phyloP scores from a whole-genome alignment of 2,329 filamentous ascomycete species.

The Geoglossum cookeanum region DNA sequence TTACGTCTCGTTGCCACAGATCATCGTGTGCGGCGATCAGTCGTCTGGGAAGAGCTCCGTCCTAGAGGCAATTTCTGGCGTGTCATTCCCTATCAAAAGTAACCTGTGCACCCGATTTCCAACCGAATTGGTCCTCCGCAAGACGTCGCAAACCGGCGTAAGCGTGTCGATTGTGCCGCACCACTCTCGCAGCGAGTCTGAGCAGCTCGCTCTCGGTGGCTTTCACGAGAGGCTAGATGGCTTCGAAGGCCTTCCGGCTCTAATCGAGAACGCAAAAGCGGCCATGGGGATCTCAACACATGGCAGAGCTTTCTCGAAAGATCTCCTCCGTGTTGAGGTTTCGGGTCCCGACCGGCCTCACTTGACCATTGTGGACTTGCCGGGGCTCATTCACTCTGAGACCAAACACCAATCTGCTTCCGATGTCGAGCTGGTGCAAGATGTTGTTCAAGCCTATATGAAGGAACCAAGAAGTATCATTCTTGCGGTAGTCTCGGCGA shows the following conservation, averaged over 20 bases:
- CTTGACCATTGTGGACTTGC: conserved; percentile 36
- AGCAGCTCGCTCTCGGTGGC: conserved; percentile 28
- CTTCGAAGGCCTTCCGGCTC: conserved; percentile 13
- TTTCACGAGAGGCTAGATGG: conserved; percentile 17
- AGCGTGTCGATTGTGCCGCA: conserved; percentile 38
- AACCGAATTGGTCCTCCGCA: conserved; percentile 37
- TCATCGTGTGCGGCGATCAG: conserved; percentile 41
- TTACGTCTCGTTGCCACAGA: conserved; percentile 36
- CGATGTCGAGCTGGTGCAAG: conserved; percentile 26
- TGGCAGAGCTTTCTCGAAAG: conserved; percentile 6
- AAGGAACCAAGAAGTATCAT: conserved; percentile 25
- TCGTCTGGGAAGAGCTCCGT: conserved; percentile 32
- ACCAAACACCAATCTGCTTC: conserved; percentile 26
- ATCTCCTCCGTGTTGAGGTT: conserved; percentile 10
- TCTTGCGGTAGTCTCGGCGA: conserved; percentile 25
- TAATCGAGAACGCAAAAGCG: conserved; percentile 21
- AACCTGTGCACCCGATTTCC: conserved; percentile 43
- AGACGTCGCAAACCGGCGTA: conserved; percentile 26
- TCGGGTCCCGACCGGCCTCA: conserved; percentile 17
- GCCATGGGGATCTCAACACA: conserved; percentile 21
- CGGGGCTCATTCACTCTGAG: conserved; percentile 32
- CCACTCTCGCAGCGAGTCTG: conserved; percentile 26
- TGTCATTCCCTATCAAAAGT: conserved; percentile 39
- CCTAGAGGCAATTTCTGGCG: conserved; percentile 42
- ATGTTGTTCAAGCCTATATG: conserved; percentile 27